These are phyloP conservation scores for Leccinum truebloodii DNA, from an alignment of 768 basidiomycete species.

Conservation along the genomic window DNA sequence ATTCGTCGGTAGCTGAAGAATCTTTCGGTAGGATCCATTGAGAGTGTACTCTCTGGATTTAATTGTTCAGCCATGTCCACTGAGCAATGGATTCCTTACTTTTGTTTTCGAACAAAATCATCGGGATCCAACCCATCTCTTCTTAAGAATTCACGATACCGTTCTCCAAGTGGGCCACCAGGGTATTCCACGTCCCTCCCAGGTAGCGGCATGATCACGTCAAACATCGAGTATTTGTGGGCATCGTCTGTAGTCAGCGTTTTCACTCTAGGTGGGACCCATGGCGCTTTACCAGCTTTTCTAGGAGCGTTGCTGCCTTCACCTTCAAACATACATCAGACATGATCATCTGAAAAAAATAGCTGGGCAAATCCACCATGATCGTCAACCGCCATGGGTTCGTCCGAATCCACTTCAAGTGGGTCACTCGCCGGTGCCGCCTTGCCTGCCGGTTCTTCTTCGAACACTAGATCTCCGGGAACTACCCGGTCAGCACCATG, in stretches of 20 bases:
- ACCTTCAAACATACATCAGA: slow-evolving; percentile 22
- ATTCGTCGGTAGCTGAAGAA: slow-evolving; percentile 81
- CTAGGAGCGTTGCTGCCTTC: slow-evolving; percentile 17
- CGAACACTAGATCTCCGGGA: slow-evolving; percentile 90
- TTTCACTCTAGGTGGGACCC: slow-evolving; percentile 70
- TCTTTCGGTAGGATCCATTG: slow-evolving; percentile 90
- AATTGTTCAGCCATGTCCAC: slow-evolving; percentile 10
- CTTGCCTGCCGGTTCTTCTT: slow-evolving; percentile 36
- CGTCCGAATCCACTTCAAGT: slow-evolving; percentile 30
- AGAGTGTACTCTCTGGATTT: slow-evolving; percentile 81
- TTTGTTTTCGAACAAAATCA: slow-evolving; percentile 88
- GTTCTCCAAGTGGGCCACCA: slow-evolving; percentile 81
- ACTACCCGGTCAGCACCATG: slow-evolving; percentile 75
- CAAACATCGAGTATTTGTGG: slow-evolving; percentile 83
- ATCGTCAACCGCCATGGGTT: slow-evolving; percentile 37
- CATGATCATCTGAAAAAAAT: neutral
- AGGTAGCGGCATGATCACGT: slow-evolving; percentile 97
- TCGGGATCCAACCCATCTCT: slow-evolving; percentile 90
- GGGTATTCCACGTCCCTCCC: slow-evolving; percentile 95
- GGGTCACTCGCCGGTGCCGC: slow-evolving; percentile 25
- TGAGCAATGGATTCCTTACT: slow-evolving; percentile 45
- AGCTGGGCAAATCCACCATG: slow-evolving; percentile 27
- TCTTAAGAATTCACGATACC: slow-evolving; percentile 77
- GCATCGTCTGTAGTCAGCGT: slow-evolving; percentile 77
- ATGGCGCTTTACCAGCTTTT: slow-evolving; percentile 41